Evolutionary conservation across 1,139 yeast species (phyloP).

Genomic region (Scheffersomyces lignicola): DNA sequence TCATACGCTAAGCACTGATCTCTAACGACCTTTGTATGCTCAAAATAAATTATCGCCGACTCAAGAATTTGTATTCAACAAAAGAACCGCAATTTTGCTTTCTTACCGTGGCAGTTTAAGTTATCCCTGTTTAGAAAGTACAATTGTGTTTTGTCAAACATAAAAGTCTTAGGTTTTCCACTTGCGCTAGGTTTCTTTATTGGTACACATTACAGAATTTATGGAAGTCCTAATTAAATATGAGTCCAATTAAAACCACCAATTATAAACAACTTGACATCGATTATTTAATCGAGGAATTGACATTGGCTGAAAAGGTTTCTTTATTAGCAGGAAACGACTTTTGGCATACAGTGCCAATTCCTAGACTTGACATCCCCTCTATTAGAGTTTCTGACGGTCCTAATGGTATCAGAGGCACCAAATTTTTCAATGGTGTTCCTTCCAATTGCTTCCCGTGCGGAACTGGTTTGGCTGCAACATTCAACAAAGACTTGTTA

Average conservation of each 20-base stretch:
- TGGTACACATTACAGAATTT: too few relatives aligned
- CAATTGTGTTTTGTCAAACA: too few relatives aligned
- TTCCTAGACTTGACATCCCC: conserved; percentile 44
- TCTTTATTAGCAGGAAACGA: conserved; percentile 50
- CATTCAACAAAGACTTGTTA: conserved; percentile 30
- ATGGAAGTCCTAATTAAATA: too few relatives aligned
- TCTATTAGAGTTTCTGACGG: conserved; percentile 37
- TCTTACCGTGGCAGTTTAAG: too few relatives aligned
- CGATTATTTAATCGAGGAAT: conserved; percentile 40
- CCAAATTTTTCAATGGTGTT: conserved; percentile 29
- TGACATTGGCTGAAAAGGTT: conserved; percentile 51
- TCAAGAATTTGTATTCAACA: too few relatives aligned
- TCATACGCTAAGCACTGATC: too few relatives aligned
- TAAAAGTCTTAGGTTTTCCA: too few relatives aligned
- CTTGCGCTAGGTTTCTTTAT: too few relatives aligned
- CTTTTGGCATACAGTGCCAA: conserved; percentile 56
- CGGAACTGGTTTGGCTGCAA: conserved; percentile 47
- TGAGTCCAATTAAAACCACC: neutral
- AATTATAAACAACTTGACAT: conserved; percentile 31
- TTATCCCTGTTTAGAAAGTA: too few relatives aligned
- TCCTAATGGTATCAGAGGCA: conserved; percentile 38
- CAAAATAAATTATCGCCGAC: too few relatives aligned
- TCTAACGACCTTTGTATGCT: too few relatives aligned
- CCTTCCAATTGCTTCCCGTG: conserved; percentile 40
- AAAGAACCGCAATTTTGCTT: too few relatives aligned